phyloP scores from a whole-genome alignment of 1,139 yeast genomes.

The Debaryomyces fabryi region DNA sequence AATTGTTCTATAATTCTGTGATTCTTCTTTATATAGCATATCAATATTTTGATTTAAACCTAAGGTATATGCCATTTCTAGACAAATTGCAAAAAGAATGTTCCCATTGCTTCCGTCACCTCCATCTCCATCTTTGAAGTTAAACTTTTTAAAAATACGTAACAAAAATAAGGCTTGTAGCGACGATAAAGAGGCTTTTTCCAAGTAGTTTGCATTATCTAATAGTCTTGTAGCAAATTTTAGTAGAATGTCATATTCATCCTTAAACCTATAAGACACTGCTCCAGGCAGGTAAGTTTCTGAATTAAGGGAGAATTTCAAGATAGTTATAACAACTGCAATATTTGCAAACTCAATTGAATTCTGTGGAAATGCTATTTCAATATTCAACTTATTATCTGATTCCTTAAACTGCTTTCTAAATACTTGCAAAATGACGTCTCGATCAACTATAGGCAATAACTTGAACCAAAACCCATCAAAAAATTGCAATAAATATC shows the following conservation, averaged over 20 bases:
- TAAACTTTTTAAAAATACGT: slow-evolving; percentile 9
- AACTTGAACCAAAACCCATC: not conserved
- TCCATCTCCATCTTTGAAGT: slow-evolving; percentile 12
- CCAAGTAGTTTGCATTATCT: not conserved
- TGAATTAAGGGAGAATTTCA: not conserved
- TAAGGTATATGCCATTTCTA: slow-evolving; percentile 8
- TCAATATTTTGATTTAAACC: slow-evolving; percentile 2
- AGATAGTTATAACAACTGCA: not conserved
- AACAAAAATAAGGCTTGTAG: slow-evolving; percentile 10
- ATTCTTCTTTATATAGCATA: not conserved
- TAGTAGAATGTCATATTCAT: not conserved
- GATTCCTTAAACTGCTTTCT: not conserved
- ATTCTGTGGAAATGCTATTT: not conserved
- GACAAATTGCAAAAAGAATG: slow-evolving; percentile 9
- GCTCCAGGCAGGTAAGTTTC: not conserved
- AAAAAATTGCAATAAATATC: not conserved
- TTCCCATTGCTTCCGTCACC: slow-evolving; percentile 8
- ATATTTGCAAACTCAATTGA: not conserved
- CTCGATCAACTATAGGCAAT: not conserved
- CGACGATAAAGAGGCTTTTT: slow-evolving; percentile 8
- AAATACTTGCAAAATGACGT: not conserved
- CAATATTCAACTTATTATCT: not conserved
- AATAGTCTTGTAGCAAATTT: not conserved
- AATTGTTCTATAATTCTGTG: not conserved
- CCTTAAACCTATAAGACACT: not conserved